phyloP scores from a whole-genome alignment of 2,329 filamentous ascomycete species.

The Coniochaeta hoffmannii region DNA sequence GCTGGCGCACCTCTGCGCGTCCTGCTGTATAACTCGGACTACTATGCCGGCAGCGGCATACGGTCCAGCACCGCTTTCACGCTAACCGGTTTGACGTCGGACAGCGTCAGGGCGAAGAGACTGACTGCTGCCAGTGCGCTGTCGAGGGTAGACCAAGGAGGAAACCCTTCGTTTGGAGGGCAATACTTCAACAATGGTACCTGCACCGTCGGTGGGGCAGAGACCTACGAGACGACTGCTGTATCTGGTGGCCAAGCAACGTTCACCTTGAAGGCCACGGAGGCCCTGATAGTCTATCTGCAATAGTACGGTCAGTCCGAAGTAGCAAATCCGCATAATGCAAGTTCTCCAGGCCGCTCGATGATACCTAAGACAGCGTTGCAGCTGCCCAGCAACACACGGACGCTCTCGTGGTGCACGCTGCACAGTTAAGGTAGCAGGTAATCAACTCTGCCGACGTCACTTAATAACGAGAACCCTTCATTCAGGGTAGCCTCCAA shows the following conservation, averaged over 20 bases:
- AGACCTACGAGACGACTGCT: slow-evolving; percentile 25
- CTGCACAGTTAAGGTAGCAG: background rate
- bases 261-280: slow-evolving; percentile 34
- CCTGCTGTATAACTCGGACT: slow-evolving; percentile 39
- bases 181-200: slow-evolving; percentile 37
- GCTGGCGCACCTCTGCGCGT: slow-evolving; percentile 25
- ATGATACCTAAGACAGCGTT: background rate
- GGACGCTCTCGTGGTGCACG: background rate
- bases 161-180: slow-evolving; percentile 34
- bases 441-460: background rate
- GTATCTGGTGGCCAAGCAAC: slow-evolving; percentile 29
- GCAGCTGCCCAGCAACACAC: background rate
- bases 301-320: slow-evolving; percentile 12
- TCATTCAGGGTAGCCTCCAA: background rate
- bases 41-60: slow-evolving; percentile 25
- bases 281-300: slow-evolving; percentile 41
- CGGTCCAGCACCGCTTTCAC: slow-evolving; percentile 30
- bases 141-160: slow-evolving; percentile 34
- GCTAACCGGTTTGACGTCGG: slow-evolving; percentile 29
- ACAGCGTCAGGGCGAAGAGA: slow-evolving; percentile 31
- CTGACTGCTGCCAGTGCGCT: slow-evolving; percentile 34
- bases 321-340: background rate
- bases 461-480: background rate
- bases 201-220: slow-evolving; percentile 33
- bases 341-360: background rate